phyloP scores from a whole-genome alignment of 768 basidiomycete species.

The Hortiboletus campestris region DNA sequence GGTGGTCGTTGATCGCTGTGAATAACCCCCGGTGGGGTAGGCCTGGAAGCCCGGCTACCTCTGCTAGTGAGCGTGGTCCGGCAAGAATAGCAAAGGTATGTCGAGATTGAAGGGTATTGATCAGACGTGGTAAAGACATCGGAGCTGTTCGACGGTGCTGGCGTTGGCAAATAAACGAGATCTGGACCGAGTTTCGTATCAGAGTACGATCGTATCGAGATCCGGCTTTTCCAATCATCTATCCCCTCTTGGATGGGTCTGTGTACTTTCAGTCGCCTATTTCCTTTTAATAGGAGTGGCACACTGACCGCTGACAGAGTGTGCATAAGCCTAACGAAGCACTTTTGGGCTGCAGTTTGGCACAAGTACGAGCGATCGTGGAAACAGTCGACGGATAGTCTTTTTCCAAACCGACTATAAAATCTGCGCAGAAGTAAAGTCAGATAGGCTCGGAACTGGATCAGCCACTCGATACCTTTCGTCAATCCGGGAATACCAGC shows the following conservation, averaged over 20 bases:
- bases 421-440: conserved; percentile 45
- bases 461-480: conserved; percentile 46
- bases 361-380: conserved; percentile 76
- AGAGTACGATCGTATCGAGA: conserved; percentile 60
- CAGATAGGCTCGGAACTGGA: neutral
- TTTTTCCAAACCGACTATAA: conserved; percentile 74
- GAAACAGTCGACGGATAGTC: conserved; percentile 88
- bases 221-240: conserved; percentile 71
- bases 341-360: conserved; percentile 70
- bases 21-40: conserved; percentile 1
- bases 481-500: conserved; percentile 67
- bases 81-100: conserved; percentile 61
- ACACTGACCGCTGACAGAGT: conserved; percentile 61
- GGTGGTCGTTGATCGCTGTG: conserved; percentile 7
- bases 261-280: neutral
- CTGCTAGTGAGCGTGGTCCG: conserved; percentile 59
- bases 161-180: conserved; percentile 5
- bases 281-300: neutral
- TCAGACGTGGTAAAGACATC: neutral
- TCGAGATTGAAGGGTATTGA: conserved; percentile 32
- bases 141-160: neutral
- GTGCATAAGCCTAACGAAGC: conserved; percentile 48
- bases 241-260: conserved; percentile 66
- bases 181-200: conserved; percentile 19
- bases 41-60: conserved; percentile 42